These are phyloP conservation scores for Angophora floribunda DNA, from an alignment of 345 rosid species.

Conservation along the genomic window DNA sequence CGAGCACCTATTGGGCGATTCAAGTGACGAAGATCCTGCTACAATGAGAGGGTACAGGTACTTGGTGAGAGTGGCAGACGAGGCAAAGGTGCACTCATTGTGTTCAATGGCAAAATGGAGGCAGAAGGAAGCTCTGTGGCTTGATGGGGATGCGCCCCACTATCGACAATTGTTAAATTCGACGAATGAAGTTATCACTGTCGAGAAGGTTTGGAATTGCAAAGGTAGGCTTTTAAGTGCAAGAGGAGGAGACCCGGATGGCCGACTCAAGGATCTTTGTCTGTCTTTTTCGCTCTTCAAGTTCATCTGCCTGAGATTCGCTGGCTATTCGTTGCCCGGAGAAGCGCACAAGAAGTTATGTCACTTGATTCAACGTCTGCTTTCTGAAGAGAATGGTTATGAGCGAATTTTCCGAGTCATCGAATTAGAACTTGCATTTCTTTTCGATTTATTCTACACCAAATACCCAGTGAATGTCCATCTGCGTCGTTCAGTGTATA, in stretches of 20 bases:
- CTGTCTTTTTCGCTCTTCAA: not conserved
- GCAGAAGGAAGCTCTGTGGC: not conserved
- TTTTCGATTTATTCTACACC: not conserved
- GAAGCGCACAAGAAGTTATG: not conserved
- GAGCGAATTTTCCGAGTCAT: not conserved
- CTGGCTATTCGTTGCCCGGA: not conserved
- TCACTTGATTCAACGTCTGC: not conserved
- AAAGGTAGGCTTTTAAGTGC: not conserved
- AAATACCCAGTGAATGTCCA: not conserved
- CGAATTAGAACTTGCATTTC: not conserved
- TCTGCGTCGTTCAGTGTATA: too few species aligned
- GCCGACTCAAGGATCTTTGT: not conserved
- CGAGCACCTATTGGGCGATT: not conserved
- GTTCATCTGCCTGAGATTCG: not conserved
- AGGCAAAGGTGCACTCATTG: not conserved
- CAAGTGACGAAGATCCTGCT: not conserved
- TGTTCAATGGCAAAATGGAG: not conserved
- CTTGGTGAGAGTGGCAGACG: not conserved
- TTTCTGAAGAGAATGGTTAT: not conserved
- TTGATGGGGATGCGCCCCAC: not conserved
- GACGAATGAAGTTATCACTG: not conserved
- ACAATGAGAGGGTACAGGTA: not conserved
- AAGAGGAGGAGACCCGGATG: not conserved
- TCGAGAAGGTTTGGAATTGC: not conserved
- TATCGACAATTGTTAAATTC: not conserved